phyloP scores from a whole-genome alignment of 2,329 filamentous ascomycete genomes.

The Trichoderma sp. region DNA sequence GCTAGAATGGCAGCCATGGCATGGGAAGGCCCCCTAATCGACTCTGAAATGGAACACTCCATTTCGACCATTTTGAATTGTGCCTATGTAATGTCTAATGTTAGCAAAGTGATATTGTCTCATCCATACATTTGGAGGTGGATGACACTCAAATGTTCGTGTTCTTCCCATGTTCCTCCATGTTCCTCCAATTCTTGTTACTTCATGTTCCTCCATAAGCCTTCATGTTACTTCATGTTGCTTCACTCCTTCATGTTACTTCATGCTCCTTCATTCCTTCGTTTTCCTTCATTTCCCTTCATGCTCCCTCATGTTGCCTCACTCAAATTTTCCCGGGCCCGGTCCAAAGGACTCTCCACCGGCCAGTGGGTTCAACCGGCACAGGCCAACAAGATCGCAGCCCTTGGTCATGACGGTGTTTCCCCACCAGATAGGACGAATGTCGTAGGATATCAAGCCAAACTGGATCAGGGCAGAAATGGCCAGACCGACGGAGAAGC shows the following conservation, averaged over 20 bases:
- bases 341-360: constrained; percentile 31
- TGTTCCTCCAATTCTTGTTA: too few species aligned
- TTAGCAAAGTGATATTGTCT: not conserved
- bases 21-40: not conserved
- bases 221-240: too few species aligned
- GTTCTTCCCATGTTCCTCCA: too few species aligned
- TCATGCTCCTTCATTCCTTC: too few species aligned
- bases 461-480: constrained; percentile 43
- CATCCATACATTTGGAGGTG: not conserved
- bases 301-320: too few species aligned
- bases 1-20: not conserved
- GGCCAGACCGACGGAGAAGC: constrained; percentile 40
- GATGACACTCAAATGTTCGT: too few species aligned
- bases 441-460: constrained; percentile 40
- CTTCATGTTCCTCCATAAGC: too few species aligned
- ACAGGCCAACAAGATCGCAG: constrained; percentile 38
- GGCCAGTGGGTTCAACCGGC: constrained; percentile 15
- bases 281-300: too few species aligned
- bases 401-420: constrained; percentile 35
- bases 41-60: not conserved
- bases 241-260: too few species aligned
- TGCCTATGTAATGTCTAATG: not conserved
- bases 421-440: constrained; percentile 40
- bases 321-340: constrained; percentile 13
- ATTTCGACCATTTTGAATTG: not conserved